A percentile compares a stretch with the other conserved stretches of the same genome.
These are phyloP conservation scores for Albifimbria verrucaria DNA, from an alignment of 2,329 filamentous ascomycete species.

Conservation along the genomic window DNA sequence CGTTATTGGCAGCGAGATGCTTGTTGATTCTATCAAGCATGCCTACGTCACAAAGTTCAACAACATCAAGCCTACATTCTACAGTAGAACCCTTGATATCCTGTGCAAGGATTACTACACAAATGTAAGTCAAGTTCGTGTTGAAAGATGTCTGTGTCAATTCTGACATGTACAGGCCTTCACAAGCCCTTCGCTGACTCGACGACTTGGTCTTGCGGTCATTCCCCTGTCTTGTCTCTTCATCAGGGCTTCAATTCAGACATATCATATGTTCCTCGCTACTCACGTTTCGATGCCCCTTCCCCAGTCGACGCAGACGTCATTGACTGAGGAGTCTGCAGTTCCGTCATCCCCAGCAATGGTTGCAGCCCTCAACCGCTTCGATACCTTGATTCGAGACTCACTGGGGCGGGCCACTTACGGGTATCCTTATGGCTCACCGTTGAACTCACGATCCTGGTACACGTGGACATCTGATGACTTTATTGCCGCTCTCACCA, in stretches of 20 bases:
- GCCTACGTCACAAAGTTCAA: constrained; percentile 99
- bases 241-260: constrained; percentile 90
- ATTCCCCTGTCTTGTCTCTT: constrained; percentile 93
- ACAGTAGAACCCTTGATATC: constrained; percentile 86
- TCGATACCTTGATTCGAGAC: constrained; percentile 72
- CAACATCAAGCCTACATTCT: constrained; percentile 88
- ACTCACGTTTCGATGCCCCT: constrained; percentile 77
- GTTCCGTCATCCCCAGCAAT: constrained; percentile 68
- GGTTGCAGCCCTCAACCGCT: constrained; percentile 72
- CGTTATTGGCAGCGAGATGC: constrained; percentile 92
- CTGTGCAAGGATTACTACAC: constrained; percentile 98
- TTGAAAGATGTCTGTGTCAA: not conserved
- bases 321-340: constrained; percentile 61
- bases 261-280: constrained; percentile 96
- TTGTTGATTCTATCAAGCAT: constrained; percentile 96
- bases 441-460: constrained; percentile 39
- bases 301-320: constrained; percentile 60
- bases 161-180: constrained; percentile 62
- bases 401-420: constrained; percentile 74
- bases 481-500: constrained; percentile 71
- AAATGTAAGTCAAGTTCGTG: constrained; percentile 55
- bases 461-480: constrained; percentile 66
- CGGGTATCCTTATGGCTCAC: constrained; percentile 45
- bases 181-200: constrained; percentile 82
- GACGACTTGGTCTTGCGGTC: constrained; percentile 84